These are phyloP conservation scores for Tuber magnatum DNA, from an alignment of 495 filamentous ascomycete species.

Conservation along the genomic window DNA sequence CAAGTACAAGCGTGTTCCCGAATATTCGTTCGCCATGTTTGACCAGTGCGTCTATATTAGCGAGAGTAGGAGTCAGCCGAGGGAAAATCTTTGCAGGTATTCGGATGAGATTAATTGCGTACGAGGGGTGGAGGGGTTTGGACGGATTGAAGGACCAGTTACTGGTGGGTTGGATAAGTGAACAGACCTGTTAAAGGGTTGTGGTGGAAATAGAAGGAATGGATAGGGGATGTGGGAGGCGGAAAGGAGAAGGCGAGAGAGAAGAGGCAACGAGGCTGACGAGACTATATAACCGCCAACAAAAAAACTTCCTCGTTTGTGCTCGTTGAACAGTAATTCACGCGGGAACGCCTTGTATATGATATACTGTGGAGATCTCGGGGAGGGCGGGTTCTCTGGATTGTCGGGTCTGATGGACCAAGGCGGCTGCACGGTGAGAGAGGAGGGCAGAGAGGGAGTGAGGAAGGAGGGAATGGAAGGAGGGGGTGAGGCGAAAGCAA, in stretches of 20 bases:
- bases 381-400: not conserved
- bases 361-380: not conserved
- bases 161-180: conserved; percentile 22
- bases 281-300: not conserved
- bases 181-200: conserved; percentile 5
- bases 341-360: not conserved
- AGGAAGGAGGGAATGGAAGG: too few species aligned
- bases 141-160: conserved; percentile 6
- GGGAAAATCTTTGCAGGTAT: conserved; percentile 8
- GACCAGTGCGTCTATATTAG: conserved; percentile 8
- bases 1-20: conserved; percentile 87
- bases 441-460: not conserved
- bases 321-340: not conserved
- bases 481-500: conserved; percentile 1
- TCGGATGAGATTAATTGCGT: conserved; percentile 23
- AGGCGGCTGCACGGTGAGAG: not conserved
- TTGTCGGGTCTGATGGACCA: not conserved
- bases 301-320: not conserved
- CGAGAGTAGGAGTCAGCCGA: conserved; percentile 23
- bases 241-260: not conserved
- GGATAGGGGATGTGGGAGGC: not conserved
- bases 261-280: not conserved
- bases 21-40: conserved; percentile 55
- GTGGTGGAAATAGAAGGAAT: conserved; percentile 2
- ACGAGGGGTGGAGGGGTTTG: conserved; percentile 8